phyloP scores from a whole-genome alignment of 768 basidiomycete genomes.

The Coprinopsis sp. region DNA sequence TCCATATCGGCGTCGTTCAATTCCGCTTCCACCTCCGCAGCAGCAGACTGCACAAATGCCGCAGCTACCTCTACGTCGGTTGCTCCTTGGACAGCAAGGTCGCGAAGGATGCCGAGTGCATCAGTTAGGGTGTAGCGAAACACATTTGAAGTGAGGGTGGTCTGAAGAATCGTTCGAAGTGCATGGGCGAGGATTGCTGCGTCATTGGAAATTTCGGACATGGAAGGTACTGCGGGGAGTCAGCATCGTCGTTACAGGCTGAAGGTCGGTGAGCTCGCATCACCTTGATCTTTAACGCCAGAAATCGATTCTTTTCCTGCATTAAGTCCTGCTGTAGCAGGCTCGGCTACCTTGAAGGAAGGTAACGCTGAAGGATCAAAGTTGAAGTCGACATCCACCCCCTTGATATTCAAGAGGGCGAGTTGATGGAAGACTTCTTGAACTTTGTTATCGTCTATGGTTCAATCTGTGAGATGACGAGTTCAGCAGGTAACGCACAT shows the following conservation, averaged over 20 bases:
- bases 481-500: background rate
- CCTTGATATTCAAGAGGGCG: slow-evolving; percentile 15
- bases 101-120: slow-evolving; percentile 25
- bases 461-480: background rate
- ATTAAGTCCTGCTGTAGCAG: slow-evolving; percentile 13
- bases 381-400: slow-evolving; percentile 16
- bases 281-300: slow-evolving; percentile 15
- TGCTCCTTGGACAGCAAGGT: slow-evolving; percentile 29
- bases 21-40: slow-evolving; percentile 26
- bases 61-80: slow-evolving; percentile 27
- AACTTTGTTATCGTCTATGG: slow-evolving; percentile 31
- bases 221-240: slow-evolving; percentile 16
- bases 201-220: slow-evolving; percentile 25
- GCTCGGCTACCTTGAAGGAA: slow-evolving; percentile 2
- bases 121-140: slow-evolving; percentile 34
- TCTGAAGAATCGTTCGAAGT: slow-evolving; percentile 23
- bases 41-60: slow-evolving; percentile 26
- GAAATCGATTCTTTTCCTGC: slow-evolving; percentile 10
- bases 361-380: slow-evolving; percentile 13
- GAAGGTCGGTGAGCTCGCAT: background rate
- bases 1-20: slow-evolving; percentile 15
- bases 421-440: slow-evolving; percentile 33
- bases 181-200: slow-evolving; percentile 22
- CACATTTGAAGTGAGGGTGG: slow-evolving; percentile 28
- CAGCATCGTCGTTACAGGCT: background rate